A percentile compares a stretch with the other conserved stretches of the same genome.
Conservation (phyloP, 2,329 filamentous ascomycete genomes). For the Cladosporium sp. region DNA sequence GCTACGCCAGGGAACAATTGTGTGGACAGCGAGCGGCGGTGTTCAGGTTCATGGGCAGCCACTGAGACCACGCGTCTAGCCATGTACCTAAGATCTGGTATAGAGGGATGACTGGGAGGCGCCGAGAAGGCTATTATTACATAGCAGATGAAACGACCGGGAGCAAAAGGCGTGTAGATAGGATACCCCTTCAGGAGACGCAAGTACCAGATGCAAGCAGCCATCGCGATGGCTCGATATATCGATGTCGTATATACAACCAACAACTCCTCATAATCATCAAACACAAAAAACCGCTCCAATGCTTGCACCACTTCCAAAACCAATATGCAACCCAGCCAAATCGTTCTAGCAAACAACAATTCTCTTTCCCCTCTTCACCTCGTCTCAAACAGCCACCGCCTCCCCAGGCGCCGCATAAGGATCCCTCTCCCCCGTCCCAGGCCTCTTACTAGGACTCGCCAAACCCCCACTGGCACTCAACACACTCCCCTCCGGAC, state of each 20-base stretch:
- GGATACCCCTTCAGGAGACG: no score
- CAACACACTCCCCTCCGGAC: neutral
- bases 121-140: no score
- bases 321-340: neutral
- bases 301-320: neutral
- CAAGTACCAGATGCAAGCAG: neutral
- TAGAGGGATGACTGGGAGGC: no score
- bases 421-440: neutral
- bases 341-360: no score
- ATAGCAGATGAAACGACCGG: no score
- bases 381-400: constrained; percentile 1
- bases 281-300: neutral
- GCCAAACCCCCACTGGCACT: neutral
- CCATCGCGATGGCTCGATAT: neutral
- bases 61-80: no score
- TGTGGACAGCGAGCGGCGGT: no score
- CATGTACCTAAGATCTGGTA: no score
- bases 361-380: neutral
- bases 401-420: neutral
- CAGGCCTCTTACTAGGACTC: neutral
- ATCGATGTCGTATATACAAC: neutral
- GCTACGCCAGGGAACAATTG: no score
- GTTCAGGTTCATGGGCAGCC: no score
- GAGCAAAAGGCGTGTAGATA: no score
- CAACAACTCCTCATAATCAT: neutral